Evolutionary conservation across 306 rosid genomes (phyloP).

Genomic region (Vigna radiata): DNA sequence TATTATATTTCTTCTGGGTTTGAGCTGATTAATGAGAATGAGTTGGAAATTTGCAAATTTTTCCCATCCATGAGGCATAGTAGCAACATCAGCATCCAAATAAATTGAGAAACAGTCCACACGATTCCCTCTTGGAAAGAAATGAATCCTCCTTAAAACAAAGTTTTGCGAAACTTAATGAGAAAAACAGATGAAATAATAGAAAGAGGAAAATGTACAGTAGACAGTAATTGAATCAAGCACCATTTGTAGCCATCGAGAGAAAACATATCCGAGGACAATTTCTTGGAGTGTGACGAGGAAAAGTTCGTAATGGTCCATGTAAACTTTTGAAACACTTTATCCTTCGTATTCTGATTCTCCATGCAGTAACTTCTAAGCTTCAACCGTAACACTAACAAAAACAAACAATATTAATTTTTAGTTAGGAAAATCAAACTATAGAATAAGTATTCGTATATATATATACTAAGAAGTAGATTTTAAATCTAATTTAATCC

Average conservation of each 20-base stretch:
- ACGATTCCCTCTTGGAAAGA: background rate
- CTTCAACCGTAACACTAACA: background rate
- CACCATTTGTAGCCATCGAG: conserved; percentile 34
- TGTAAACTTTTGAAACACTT: conserved; percentile 4
- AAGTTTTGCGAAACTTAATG: background rate
- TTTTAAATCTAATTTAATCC: too few species aligned
- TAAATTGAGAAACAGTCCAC: conserved; percentile 62
- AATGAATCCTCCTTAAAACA: conserved; percentile 59
- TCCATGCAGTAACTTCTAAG: conserved; percentile 17
- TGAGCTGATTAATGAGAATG: conserved; percentile 59
- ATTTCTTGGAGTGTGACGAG: background rate
- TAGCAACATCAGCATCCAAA: conserved; percentile 48
- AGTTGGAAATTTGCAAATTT: conserved; percentile 62
- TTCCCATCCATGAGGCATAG: conserved; percentile 63
- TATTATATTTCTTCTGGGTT: conserved; percentile 1
- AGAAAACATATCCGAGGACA: conserved; percentile 7
- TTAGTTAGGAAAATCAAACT: background rate
- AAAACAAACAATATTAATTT: background rate
- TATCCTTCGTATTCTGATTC: background rate
- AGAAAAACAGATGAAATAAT: background rate
- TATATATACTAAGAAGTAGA: too few species aligned
- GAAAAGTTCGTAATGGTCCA: conserved; percentile 44
- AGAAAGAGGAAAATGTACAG: background rate
- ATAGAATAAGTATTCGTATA: too few species aligned
- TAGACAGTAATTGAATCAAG: background rate